A percentile compares a stretch with the other conserved stretches of the same genome.
Conservation (phyloP, 257 asterid genomes). For the Ehretia macrophylla region DNA sequence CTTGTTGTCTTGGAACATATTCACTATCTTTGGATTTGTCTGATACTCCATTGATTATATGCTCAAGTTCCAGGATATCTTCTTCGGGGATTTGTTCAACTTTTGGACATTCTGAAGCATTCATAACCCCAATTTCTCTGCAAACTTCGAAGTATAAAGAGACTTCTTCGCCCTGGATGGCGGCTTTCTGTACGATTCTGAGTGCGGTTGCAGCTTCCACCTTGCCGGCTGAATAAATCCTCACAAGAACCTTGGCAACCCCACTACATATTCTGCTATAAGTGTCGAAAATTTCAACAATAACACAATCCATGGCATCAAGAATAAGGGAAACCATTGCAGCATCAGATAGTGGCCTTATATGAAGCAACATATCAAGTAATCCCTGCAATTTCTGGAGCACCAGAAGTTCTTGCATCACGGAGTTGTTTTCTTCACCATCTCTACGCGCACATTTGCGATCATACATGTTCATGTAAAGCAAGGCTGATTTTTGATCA, state of each 20-base stretch:
- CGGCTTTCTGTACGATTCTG: constrained; percentile 46
- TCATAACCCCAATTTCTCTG: constrained; percentile 47
- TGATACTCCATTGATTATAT: constrained; percentile 37
- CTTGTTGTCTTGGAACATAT: background rate
- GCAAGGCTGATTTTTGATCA: constrained; percentile 56
- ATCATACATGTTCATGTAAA: constrained; percentile 34
- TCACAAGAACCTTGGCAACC: constrained; percentile 45
- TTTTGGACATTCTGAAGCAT: constrained; percentile 45
- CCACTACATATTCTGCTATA: constrained; percentile 64
- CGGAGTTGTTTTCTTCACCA: constrained; percentile 4
- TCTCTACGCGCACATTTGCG: constrained; percentile 1
- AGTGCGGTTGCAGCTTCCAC: constrained; percentile 55
- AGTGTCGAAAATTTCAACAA: constrained; percentile 56
- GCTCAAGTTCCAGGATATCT: constrained; percentile 55
- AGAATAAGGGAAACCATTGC: constrained; percentile 43
- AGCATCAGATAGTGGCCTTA: constrained; percentile 46
- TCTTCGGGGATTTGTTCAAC: constrained; percentile 51
- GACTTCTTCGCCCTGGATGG: constrained; percentile 52
- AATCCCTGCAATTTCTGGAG: constrained; percentile 52
- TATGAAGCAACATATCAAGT: constrained; percentile 53
- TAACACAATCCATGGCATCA: constrained; percentile 61
- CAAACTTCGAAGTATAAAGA: constrained; percentile 58
- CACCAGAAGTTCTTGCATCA: constrained; percentile 40
- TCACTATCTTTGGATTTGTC: constrained; percentile 2
- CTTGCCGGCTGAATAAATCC: constrained; percentile 43